Conservation (phyloP, 2,329 filamentous ascomycete species). For the Elsinoe batatas region DNA sequence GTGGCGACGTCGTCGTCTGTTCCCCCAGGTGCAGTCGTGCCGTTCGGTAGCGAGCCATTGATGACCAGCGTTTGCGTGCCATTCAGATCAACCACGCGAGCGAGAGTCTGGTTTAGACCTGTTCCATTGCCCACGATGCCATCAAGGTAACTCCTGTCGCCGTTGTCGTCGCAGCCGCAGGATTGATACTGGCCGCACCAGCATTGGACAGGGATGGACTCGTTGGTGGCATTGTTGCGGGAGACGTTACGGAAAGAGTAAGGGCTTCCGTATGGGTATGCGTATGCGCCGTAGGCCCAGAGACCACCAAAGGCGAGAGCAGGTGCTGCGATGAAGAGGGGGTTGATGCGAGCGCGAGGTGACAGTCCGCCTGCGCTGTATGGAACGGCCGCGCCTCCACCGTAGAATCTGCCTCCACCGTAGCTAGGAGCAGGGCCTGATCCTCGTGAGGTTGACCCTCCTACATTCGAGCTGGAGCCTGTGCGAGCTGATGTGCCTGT, state of each 20-base stretch:
- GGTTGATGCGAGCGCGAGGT: slow-evolving; percentile 41
- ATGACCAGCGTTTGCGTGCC: slow-evolving; percentile 55
- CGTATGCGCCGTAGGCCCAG: slow-evolving; percentile 55
- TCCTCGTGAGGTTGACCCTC: slow-evolving; percentile 43
- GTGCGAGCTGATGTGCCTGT: slow-evolving; percentile 16
- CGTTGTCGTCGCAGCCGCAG: slow-evolving; percentile 63
- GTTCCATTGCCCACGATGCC: slow-evolving; percentile 48
- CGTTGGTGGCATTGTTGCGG: slow-evolving; percentile 39
- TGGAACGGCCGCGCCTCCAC: slow-evolving; percentile 57
- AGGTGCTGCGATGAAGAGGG: slow-evolving; percentile 43
- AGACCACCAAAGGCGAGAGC: slow-evolving; percentile 48
- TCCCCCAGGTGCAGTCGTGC: slow-evolving; percentile 34
- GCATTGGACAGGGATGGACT: slow-evolving; percentile 52
- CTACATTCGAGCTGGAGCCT: slow-evolving; percentile 23
- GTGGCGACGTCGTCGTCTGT: slow-evolving; percentile 23
- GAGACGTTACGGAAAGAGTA: slow-evolving; percentile 43
- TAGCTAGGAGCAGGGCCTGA: slow-evolving; percentile 48
- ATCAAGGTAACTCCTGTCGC: slow-evolving; percentile 48
- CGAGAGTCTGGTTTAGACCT: slow-evolving; percentile 54
- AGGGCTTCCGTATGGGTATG: slow-evolving; percentile 50
- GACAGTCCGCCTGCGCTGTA: slow-evolving; percentile 48
- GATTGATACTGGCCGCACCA: slow-evolving; percentile 47
- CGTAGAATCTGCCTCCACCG: slow-evolving; percentile 54
- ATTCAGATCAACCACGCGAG: slow-evolving; percentile 54
- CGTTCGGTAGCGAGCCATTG: slow-evolving; percentile 60